Evolutionary conservation across 306 rosid genomes (phyloP), one percentile per base, ranked within the genome.

Genomic region (Gleditsia sinensis): DNA sequence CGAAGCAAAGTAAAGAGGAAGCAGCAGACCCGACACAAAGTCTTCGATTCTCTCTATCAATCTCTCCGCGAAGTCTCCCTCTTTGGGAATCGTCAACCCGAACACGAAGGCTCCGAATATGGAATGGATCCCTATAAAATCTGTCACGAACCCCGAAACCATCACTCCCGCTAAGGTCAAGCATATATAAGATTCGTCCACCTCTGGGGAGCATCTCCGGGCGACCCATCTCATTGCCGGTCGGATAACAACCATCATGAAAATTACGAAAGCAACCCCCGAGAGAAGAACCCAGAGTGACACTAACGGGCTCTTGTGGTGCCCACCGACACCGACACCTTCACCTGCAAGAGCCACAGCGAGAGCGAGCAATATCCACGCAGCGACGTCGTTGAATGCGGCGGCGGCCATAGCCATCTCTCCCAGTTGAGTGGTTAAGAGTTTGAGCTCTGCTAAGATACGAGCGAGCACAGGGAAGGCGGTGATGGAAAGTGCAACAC

Each of bases 351-450:
- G 57, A 0, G 97, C 98, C 0, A 93, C 86, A 0, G 98, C 98
- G 2, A 93, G 78, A 1, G 98, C 97, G 0, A 93, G 84, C 7
- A 93, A 75, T 23, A 93, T 88, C 98, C 98, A 93, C 0, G 98
- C 98, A 0, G 83, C 97, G 11, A 93, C 78, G 82, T 93, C 98
- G 83, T 93, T 93, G 72, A 93, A 79, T 0, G 94, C 98, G 0
- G 97, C 98, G 0, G 97, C 97, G 4, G 98, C 93, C 98, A 93
- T 91, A 17, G 97, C 98, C 4, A 86, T 91, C 72, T 89, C 96
- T 0, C 97, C 98, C 0, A 91, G 42, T 1, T 68, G 32, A 20
- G 98, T 89, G 5, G 98, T 93, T 3, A 93, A 77, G 10, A 93
- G 89, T 25, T 89, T 91, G 45, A 93, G 91, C 86, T 93, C 97